Base-by-base conservation (phyloP, 2,329 filamentous ascomycete genomes). In the Dactylellina sp. region DNA sequence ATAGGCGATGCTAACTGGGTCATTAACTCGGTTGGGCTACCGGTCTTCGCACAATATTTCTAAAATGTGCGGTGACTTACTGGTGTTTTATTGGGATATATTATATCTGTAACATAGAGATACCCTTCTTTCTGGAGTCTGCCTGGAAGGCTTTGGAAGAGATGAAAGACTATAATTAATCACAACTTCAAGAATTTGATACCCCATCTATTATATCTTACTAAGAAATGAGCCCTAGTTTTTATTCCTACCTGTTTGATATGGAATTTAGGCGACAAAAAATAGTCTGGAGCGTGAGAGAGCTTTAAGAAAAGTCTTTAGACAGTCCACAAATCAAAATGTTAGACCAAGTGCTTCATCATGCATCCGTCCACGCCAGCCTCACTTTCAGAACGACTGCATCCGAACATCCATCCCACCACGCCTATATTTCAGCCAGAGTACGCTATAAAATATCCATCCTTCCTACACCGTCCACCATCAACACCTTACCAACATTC, bases 11-110 rank as follows among this genome's bases (percentile, higher is more conserved):
- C 28, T 3, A 40, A 14, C n/a, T 16, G 37, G 37, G n/a, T 40
- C 12, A 40, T 40, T 35, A 12, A 40, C n/a, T 12, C 37, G 12
- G 9, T 14, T 40, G 5, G 37, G n/a, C 37, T 40, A 6, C 37
- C 4, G n/a, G 37, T 14, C 9, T 40, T 32, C 28, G 37, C n/a
- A 16, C 12, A 40, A 40, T 40, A 40, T 40, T 40, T 40, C 4
- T 40, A 14, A 40, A 40, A 16, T 16, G 16, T 22, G 42, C 16
- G 16, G 20, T 7, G 42, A 7, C 16, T 16, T 46, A 46, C 12
- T 46, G 42, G 42, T 16, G 42, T 46, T n/a, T 46, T 18, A 22
- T 22, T 18, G 42, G 42, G 42, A 16, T 46, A 46, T 22, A 7
- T 18, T 46, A n/a, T 20, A 32, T 22, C 42, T 46, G 42, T 46